A percentile compares a stretch with the other conserved stretches of the same genome.
phyloP scores from a whole-genome alignment of 2,329 filamentous ascomycete genomes.

The Penicillium freii region DNA sequence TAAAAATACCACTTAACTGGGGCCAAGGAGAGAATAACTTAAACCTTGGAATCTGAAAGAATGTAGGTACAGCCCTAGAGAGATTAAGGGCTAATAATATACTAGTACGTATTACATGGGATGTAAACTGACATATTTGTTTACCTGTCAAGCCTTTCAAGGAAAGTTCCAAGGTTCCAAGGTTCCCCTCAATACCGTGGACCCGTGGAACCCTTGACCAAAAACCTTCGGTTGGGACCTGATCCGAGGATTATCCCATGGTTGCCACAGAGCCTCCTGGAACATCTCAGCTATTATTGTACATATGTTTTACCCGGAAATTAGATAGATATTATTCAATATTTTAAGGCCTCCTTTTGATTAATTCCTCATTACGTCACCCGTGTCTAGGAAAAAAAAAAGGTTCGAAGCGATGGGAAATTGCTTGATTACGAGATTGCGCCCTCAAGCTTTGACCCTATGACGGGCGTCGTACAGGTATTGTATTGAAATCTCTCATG shows the following conservation, averaged over 20 bases:
- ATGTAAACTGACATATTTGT: not conserved
- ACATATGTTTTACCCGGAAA: too few species aligned
- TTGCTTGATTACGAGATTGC: not conserved
- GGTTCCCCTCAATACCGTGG: not conserved
- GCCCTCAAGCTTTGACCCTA: not conserved
- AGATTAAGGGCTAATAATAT: not conserved
- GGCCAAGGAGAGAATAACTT: not conserved
- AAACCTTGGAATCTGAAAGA: not conserved
- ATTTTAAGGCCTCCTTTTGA: not conserved
- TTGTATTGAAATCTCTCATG: not conserved
- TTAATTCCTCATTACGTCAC: not conserved
- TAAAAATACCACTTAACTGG: not conserved
- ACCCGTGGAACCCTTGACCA: not conserved
- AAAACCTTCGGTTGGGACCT: too few species aligned
- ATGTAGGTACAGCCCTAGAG: not conserved
- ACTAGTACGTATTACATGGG: too few species aligned
- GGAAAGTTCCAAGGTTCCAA: too few species aligned
- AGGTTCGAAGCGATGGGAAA: not conserved
- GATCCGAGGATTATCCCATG: not conserved
- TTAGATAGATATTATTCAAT: too few species aligned
- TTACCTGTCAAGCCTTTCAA: not conserved
- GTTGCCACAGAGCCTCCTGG: not conserved
- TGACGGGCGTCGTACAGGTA: conserved; percentile 1
- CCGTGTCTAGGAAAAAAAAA: not conserved
- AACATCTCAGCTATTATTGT: not conserved